A percentile compares a stretch with the other conserved stretches of the same genome.
phyloP scores from a whole-genome alignment of 257 asterid genomes.

The Solanum lycopersicoides region DNA sequence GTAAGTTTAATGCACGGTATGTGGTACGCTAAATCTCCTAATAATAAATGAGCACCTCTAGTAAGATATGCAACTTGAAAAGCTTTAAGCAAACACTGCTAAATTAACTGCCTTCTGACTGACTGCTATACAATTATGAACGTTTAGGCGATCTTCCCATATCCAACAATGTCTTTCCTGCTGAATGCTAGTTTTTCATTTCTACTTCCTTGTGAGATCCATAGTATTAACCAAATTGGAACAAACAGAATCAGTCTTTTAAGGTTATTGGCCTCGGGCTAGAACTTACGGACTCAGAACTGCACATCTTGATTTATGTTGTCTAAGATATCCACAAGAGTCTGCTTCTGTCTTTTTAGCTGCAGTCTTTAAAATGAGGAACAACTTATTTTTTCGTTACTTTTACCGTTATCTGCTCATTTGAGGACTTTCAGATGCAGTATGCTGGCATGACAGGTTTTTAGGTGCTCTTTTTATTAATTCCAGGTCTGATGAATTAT shows the following conservation, averaged over 20 bases:
- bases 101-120: neutral
- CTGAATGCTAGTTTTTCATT: neutral
- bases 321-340: neutral
- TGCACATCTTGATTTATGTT: neutral
- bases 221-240: neutral
- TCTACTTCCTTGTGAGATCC: neutral
- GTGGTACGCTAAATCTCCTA: neutral
- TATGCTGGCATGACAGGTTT: neutral
- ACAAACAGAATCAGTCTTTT: neutral
- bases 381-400: neutral
- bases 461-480: neutral
- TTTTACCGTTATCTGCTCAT: neutral
- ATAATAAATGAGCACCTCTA: neutral
- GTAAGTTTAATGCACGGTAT: neutral
- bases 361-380: neutral
- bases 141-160: neutral
- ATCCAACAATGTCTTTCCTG: neutral
- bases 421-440: neutral
- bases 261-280: neutral
- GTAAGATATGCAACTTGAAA: neutral
- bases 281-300: neutral
- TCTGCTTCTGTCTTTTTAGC: neutral
- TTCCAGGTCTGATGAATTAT: neutral
- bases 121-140: neutral
- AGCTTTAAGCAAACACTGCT: neutral